Base-by-base conservation (phyloP, 2,329 filamentous ascomycete species). In the Keithomyces neogunnii region DNA sequence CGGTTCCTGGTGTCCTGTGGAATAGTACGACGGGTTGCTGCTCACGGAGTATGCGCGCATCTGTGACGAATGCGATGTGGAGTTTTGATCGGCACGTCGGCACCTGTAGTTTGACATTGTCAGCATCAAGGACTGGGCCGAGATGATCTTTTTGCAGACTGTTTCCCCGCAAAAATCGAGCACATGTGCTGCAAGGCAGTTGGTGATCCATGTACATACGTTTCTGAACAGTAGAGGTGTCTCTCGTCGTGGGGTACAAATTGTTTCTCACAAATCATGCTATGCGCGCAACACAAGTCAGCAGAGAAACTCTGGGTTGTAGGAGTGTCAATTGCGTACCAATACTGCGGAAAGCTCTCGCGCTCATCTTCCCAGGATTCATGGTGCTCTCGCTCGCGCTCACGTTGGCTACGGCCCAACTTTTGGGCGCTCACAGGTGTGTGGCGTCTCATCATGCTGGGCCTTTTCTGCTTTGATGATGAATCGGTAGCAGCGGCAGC, bases 191-290 rank as follows among this genome's bases (percentile, higher is more conserved):
- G 29, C 32, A 4, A n/a, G 5, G 6, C 44, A 43, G 26, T 39
- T 30, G 40, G 9, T 51, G 45, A 32, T 50, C 48, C 11, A 3
- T 38, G 32, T 53, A 73, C 80, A 68, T 73, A 83, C 79, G 72
- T 67, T 62, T 84, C 80, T 38, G 81, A 84, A 66, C 81, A 85
- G 69, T 84, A 85, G 43, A 84, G 65, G 54, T 74, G 72, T 55
- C 72, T 76, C 58, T 79, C 79, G 60, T 80, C 76, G 40, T 74
- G 70, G 47, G 80, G 74, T 29, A 81, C 66, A 63, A 84, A 84
- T 66, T 84, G 80, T 68, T 84, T 84, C 64, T 84, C 81, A 65
- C 81, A 85, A 8, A 75, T 78, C 81, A 84, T 84, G 66, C 81
- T 85, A 35, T 51, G 52, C 44, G 38, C n/a, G 9, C 46, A 29